Percentiles rank a stretch among this genome's conserved stretches.
Conservation (phyloP, 371 early-diverging fungal genomes). For the Vairimorpha apis region DNA sequence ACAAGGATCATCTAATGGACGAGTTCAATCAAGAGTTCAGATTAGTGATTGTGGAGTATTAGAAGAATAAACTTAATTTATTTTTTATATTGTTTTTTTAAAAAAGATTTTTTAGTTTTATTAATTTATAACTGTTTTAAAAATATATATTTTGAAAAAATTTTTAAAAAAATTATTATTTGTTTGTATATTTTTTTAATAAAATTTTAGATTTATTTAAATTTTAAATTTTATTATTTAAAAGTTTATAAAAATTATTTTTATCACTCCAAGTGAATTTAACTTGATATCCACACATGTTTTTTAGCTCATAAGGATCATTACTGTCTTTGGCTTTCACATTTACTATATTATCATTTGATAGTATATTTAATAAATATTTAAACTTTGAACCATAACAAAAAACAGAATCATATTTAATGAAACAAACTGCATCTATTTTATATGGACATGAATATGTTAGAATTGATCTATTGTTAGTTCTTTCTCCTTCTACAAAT, state of each 20-base stretch:
- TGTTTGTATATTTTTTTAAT: neutral
- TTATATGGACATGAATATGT: slow-evolving; percentile 9
- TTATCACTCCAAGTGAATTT: slow-evolving; percentile 39
- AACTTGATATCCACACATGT: slow-evolving; percentile 13
- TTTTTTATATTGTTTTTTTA: neutral
- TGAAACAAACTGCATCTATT: slow-evolving; percentile 41
- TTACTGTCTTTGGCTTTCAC: slow-evolving; percentile 22
- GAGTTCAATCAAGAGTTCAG: neutral
- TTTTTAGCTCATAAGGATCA: slow-evolving; percentile 5
- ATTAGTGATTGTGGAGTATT: slow-evolving; percentile 5
- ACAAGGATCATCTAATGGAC: neutral
- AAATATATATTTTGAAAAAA: neutral
- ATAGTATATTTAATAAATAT: slow-evolving; percentile 46
- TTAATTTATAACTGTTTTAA: neutral
- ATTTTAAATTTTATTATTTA: neutral
- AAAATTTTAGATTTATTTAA: neutral
- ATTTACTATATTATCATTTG: slow-evolving; percentile 38
- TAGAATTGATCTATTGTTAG: slow-evolving; percentile 53
- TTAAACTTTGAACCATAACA: slow-evolving; percentile 38
- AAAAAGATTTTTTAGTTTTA: neutral
- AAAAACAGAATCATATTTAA: slow-evolving; percentile 50
- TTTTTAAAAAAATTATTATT: neutral
- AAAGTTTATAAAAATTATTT: slow-evolving; percentile 27
- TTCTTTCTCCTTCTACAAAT: slow-evolving; percentile 47
- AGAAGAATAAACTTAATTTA: neutral